Evolutionary conservation across 306 rosid species (phyloP), one percentile per base, ranked within the genome.

Genomic region (Vigna radiata): DNA sequence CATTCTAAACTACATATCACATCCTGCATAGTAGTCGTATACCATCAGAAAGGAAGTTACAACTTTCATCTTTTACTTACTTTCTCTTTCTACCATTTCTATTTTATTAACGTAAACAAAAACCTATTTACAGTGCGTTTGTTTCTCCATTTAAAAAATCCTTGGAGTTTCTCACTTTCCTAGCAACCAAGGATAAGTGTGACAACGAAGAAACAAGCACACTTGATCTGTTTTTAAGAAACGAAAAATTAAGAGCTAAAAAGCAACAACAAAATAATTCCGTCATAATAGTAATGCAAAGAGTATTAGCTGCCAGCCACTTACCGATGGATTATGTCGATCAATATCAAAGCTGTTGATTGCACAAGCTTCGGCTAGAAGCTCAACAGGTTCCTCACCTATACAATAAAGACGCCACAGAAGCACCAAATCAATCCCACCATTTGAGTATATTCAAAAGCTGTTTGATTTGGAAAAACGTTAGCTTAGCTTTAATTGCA

Each of bases 311-410:
- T 39, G 18, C 43, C 41, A 36, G 29, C 36, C n/a, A 89, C 97
- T 90, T 77, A 95, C 98, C 6, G 85, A 88, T 52, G 98, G 95
- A 82, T 86, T 85, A 78, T 95, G 85, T 36, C 75, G 87, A 69
- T 95, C 96, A 71, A 95, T 89, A 74, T 95, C 96, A n/a, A 95
- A 90, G 86, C 96, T 87, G 72, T 95, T 92, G 82, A 95, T 92
- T 71, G 97, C 95, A 64, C 98, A 89, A 62, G 98, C 96, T 88
- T 95, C 98, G 60, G 95, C 91, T 63, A 89, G 81, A 69, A 95
- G 88, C 86, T 92, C 97, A 63, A 86, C 36, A 27, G 93, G 89
- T 69, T 89, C 92, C 88, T 88, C 93, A 19, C 91, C 97, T 95
- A 58, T 36, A 61, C 82, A 75, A 46, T 60, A 55, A 29, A 10